These are phyloP conservation scores for Chenopodium quinoa DNA, from an alignment of 148 eudicot genomes.

Conservation along the genomic window DNA sequence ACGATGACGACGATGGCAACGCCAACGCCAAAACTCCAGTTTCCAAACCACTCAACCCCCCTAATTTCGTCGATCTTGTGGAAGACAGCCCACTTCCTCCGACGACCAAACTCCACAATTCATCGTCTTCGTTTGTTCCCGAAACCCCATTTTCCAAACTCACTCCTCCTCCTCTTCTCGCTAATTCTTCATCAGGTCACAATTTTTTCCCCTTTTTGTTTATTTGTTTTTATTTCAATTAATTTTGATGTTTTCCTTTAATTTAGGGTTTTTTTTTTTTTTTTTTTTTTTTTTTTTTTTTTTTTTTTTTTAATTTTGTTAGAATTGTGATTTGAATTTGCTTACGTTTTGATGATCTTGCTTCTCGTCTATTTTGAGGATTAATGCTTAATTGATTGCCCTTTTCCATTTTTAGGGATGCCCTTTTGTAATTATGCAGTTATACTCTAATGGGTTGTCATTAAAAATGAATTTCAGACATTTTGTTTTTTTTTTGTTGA, in stretches of 20 bases:
- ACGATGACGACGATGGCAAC: conserved; percentile 29
- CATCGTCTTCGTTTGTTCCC: conserved; percentile 33
- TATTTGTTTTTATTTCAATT: not conserved
- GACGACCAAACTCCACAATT: conserved; percentile 16
- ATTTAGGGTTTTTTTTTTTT: not conserved
- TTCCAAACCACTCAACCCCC: not conserved
- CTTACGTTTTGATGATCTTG: no score
- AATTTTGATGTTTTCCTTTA: not conserved
- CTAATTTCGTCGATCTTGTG: conserved; percentile 20
- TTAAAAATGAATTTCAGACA: no score
- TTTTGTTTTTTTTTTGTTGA: no score
- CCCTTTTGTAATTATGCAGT: not conserved
- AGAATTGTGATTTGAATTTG: no score
- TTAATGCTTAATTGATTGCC: not conserved
- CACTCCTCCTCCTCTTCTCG: not conserved
- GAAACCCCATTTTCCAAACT: conserved; percentile 42
- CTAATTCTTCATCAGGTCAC: conserved; percentile 34
- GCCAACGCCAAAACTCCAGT: conserved; percentile 10
- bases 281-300: not conserved
- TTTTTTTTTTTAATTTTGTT: not conserved
- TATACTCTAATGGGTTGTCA: no score
- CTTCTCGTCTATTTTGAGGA: not conserved
- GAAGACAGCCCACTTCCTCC: conserved; percentile 36
- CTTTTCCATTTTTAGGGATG: not conserved
- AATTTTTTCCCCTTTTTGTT: not conserved